phyloP scores from a whole-genome alignment of 164 flowering plant genomes.

The Stephania cephalantha region DNA sequence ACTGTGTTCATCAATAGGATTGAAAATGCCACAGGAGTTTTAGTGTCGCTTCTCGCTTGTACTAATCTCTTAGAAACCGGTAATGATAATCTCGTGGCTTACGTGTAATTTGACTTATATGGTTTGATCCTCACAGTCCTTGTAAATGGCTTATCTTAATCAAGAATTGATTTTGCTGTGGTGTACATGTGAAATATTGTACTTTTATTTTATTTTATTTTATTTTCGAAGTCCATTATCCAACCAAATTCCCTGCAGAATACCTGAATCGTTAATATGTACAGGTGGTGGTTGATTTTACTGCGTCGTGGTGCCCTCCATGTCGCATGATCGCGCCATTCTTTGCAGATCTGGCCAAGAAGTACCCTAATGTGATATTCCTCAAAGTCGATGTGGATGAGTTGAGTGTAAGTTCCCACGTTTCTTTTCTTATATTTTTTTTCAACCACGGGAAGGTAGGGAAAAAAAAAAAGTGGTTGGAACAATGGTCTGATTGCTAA shows the following conservation, averaged over 20 bases:
- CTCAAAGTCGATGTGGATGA: slow-evolving; percentile 86
- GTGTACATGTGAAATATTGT: background rate
- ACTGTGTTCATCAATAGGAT: no score
- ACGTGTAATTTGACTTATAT: no score
- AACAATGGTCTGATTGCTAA: background rate
- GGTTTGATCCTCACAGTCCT: no score
- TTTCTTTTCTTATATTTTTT: background rate
- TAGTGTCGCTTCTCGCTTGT: no score
- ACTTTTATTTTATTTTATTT: background rate
- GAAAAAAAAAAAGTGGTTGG: background rate
- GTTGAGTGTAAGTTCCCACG: slow-evolving; percentile 35
- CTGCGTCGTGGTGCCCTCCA: slow-evolving; percentile 93
- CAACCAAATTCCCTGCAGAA: background rate
- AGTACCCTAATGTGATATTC: slow-evolving; percentile 45
- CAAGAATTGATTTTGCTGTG: no score
- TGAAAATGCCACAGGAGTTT: no score
- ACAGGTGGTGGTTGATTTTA: slow-evolving; percentile 82
- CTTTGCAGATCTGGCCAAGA: slow-evolving; percentile 59
- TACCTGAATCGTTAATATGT: background rate
- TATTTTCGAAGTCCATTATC: background rate
- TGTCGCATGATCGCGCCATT: slow-evolving; percentile 67
- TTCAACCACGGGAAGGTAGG: background rate
- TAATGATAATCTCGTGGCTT: no score
- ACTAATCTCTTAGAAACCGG: no score
- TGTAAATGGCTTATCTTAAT: no score